These are phyloP conservation scores for Noccaea bulbosa DNA, from an alignment of 345 rosid species.

Conservation along the genomic window DNA sequence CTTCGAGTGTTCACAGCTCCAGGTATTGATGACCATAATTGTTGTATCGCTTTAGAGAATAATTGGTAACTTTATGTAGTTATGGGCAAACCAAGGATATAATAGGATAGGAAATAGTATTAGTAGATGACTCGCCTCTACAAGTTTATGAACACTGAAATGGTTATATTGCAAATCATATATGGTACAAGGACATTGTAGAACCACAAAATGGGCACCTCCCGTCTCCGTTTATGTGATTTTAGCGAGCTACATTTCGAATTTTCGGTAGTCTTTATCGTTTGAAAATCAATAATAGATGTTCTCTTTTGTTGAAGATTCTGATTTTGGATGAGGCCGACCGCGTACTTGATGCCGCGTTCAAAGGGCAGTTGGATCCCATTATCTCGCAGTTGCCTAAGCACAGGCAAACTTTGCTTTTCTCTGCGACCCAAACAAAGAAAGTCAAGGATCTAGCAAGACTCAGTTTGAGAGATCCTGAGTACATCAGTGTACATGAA, in stretches of 20 bases:
- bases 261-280: neutral
- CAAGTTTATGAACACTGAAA: constrained; percentile 16
- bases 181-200: constrained; percentile 11
- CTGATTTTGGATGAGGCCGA: constrained; percentile 99
- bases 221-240: neutral
- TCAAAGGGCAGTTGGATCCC: constrained; percentile 82
- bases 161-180: neutral
- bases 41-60: neutral
- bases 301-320: constrained; percentile 53
- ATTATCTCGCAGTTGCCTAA: constrained; percentile 86
- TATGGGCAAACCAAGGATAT: neutral
- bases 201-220: neutral
- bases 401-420: constrained; percentile 84
- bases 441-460: constrained; percentile 96
- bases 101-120: neutral
- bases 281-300: neutral
- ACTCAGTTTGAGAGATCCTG: constrained; percentile 95
- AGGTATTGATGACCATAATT: constrained; percentile 53
- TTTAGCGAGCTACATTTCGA: neutral
- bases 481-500: constrained; percentile 89
- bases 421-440: constrained; percentile 95
- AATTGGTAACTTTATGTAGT: neutral
- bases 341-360: constrained; percentile 90
- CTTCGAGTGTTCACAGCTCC: constrained; percentile 87
- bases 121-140: neutral